Evolutionary conservation across 2,329 filamentous ascomycete genomes (phyloP).

Genomic region (Alternaria dauci): DNA sequence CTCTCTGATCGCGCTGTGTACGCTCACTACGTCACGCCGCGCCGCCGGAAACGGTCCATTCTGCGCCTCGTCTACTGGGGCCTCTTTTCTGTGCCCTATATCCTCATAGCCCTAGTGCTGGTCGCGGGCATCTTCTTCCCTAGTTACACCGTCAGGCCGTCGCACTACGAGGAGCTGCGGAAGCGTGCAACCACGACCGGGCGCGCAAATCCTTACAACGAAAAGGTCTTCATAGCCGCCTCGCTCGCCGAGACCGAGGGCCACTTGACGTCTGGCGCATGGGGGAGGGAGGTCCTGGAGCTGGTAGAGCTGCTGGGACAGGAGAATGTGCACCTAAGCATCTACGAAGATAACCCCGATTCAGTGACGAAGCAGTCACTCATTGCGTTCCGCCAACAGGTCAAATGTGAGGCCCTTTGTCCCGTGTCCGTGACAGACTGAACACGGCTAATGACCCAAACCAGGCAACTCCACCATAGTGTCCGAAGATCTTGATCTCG

Average conservation of each 20-base stretch:
- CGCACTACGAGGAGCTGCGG: slow-evolving; percentile 60
- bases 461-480: slow-evolving; percentile 61
- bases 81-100: slow-evolving; percentile 44
- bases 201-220: slow-evolving; percentile 62
- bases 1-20: slow-evolving; percentile 42
- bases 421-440: background rate
- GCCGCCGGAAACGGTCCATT: slow-evolving; percentile 43
- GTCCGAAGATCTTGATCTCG: slow-evolving; percentile 66
- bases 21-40: slow-evolving; percentile 45
- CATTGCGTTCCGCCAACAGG: slow-evolving; percentile 59
- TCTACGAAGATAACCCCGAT: slow-evolving; percentile 77
- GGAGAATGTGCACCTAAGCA: slow-evolving; percentile 73
- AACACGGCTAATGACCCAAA: slow-evolving; percentile 22
- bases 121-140: slow-evolving; percentile 61
- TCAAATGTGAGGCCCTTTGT: slow-evolving; percentile 52
- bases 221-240: slow-evolving; percentile 77
- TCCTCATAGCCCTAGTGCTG: slow-evolving; percentile 50
- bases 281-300: slow-evolving; percentile 68
- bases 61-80: slow-evolving; percentile 44
- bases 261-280: slow-evolving; percentile 67
- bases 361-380: slow-evolving; percentile 64
- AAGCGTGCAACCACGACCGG: slow-evolving; percentile 45
- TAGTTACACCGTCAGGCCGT: slow-evolving; percentile 64
- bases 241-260: slow-evolving; percentile 73
- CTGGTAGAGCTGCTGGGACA: slow-evolving; percentile 72